Conservation (phyloP, 2,329 filamentous ascomycete species). For the Aureobasidium sp. region DNA sequence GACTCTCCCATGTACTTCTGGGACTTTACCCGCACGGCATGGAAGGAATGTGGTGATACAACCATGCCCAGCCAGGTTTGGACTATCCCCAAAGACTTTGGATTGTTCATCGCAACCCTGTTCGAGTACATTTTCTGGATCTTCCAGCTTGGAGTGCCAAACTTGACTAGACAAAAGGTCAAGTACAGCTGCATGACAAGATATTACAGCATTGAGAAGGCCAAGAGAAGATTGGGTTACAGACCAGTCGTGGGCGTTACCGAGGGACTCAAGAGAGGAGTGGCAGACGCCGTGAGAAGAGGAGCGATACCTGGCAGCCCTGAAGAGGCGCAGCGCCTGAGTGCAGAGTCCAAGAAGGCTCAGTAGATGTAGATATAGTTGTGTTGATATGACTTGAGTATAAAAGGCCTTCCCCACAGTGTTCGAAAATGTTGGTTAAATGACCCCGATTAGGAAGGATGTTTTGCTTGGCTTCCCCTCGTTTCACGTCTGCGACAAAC, state of each 20-base stretch:
- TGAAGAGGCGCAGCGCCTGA: constrained; percentile 21
- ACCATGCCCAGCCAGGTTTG: constrained; percentile 34
- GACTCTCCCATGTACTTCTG: constrained; percentile 44
- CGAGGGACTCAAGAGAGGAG: constrained; percentile 49
- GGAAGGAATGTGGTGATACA: constrained; percentile 36
- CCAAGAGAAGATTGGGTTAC: constrained; percentile 62
- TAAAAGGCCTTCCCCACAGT: neutral
- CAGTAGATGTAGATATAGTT: neutral
- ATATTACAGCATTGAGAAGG: constrained; percentile 72
- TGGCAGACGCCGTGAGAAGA: constrained; percentile 32
- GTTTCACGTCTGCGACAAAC: constrained; percentile 5
- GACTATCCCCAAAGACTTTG: constrained; percentile 35
- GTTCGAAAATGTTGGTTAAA: neutral
- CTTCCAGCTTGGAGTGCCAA: constrained; percentile 36
- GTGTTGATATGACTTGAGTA: neutral
- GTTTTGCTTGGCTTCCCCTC: constrained; percentile 7
- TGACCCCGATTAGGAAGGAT: neutral
- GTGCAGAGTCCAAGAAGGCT: constrained; percentile 17
- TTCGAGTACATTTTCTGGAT: constrained; percentile 40
- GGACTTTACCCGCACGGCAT: constrained; percentile 41
- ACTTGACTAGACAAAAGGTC: constrained; percentile 41
- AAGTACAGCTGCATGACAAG: constrained; percentile 65
- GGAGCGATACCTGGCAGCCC: constrained; percentile 28
- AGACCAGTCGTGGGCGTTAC: constrained; percentile 56
- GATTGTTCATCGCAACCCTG: constrained; percentile 34